Conservation (phyloP, 768 basidiomycete species). For the Phylloporus arenicola region DNA sequence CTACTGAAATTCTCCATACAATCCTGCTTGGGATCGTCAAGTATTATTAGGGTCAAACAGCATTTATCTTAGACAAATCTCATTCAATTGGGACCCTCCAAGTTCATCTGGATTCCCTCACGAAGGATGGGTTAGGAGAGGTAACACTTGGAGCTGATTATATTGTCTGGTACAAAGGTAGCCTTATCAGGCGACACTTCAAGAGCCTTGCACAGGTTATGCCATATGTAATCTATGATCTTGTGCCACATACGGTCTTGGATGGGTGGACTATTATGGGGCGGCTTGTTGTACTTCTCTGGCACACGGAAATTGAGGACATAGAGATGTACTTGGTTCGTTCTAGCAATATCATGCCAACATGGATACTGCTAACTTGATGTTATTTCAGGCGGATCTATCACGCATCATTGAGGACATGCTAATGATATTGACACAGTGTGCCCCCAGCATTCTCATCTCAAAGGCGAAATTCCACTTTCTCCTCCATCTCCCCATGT, state of each 20-base stretch:
- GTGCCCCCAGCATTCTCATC: not conserved
- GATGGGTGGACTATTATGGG: slow-evolving; percentile 31
- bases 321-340: not conserved
- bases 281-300: slow-evolving; percentile 35
- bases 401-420: not conserved
- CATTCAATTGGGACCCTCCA: slow-evolving; percentile 18
- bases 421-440: not conserved
- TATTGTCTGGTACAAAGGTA: slow-evolving; percentile 28
- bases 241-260: slow-evolving; percentile 23
- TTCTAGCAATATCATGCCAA: not conserved
- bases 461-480: not conserved
- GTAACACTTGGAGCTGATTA: slow-evolving; percentile 25
- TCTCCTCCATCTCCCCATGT: not conserved
- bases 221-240: slow-evolving; percentile 28
- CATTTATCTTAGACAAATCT: slow-evolving; percentile 17
- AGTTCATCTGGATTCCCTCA: slow-evolving; percentile 21
- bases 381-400: not conserved
- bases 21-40: slow-evolving; percentile 32
- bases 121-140: slow-evolving; percentile 18
- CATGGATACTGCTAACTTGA: no score
- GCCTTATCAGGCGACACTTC: slow-evolving; percentile 31
- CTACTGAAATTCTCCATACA: slow-evolving; percentile 31
- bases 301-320: slow-evolving; percentile 29
- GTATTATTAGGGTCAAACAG: slow-evolving; percentile 28
- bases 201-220: slow-evolving; percentile 31